Percentiles rank a stretch among this genome's conserved stretches.
Conservation (phyloP, 305 asterid species). For the Solanum hybrid region DNA sequence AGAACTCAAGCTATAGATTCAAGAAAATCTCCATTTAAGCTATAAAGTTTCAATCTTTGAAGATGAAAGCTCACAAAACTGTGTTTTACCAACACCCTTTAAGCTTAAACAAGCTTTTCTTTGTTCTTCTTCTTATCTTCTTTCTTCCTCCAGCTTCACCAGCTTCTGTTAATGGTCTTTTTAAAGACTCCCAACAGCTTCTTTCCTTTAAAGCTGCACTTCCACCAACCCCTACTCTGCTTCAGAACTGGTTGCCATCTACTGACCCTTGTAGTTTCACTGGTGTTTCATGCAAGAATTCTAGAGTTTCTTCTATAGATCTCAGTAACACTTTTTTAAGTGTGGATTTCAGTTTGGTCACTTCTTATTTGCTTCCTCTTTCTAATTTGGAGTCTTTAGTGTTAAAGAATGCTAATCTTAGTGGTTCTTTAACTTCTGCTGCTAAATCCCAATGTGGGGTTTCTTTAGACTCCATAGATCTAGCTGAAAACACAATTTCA, state of each 20-base stretch:
- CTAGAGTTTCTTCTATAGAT: conserved; percentile 55
- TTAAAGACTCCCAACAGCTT: conserved; percentile 30
- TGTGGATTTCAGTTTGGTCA: conserved; percentile 43
- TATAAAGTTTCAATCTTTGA: conserved; percentile 25
- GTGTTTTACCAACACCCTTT: conserved; percentile 22
- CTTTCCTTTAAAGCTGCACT: conserved; percentile 30
- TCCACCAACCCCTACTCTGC: conserved; percentile 8
- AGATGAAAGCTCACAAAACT: conserved; percentile 31
- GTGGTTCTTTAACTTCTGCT: conserved; percentile 41
- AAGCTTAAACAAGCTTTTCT: conserved; percentile 17
- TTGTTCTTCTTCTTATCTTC: conserved; percentile 12
- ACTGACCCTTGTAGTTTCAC: conserved; percentile 48
- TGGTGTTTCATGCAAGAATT: conserved; percentile 56
- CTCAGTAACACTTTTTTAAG: conserved; percentile 36
- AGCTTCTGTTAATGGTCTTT: conserved; percentile 18
- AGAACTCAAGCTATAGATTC: not conserved
- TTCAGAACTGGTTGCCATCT: conserved; percentile 47
- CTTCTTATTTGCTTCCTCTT: conserved; percentile 35
- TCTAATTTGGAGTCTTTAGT: conserved; percentile 47
- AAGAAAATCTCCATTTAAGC: not conserved
- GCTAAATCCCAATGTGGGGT: conserved; percentile 31
- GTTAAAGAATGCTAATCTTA: conserved; percentile 41
- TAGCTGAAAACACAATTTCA: conserved; percentile 58
- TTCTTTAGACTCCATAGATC: conserved; percentile 49
- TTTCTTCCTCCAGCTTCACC: conserved; percentile 6